Base-by-base conservation (phyloP, 176 grass and related monocot species). In the Pharus latifolius region DNA sequence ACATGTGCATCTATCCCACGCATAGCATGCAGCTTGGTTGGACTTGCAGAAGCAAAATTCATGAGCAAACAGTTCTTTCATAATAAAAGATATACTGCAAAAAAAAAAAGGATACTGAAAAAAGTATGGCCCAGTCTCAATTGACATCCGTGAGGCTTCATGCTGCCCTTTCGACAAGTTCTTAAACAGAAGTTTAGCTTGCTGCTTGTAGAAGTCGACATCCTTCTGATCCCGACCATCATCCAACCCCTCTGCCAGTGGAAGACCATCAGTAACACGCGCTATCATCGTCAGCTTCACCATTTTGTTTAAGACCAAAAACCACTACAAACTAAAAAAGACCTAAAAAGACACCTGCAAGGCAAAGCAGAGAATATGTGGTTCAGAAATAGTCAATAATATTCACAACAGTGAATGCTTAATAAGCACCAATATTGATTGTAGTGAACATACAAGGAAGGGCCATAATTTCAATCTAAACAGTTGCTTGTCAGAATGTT, bases 281-380 rank as follows among this genome's bases (percentile, higher is more conserved):
- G 95, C 90, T 88, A 99, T 94, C 95, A 94, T 91, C 34, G 95
- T 99, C 75, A 99, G 64, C 82, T 99, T 99, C 73, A 99, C 95
- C 90, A 94, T 99, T 80, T 85, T 82, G 31, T 19, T 18, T 63
- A 80, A 56, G 40, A 38, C 64, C 29, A 80, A 6, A 56, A 67
- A 75, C 55, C 17, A 49, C 80, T 30, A 73, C 2, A 60, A 48
- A 63, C 32, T 70, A 56, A 16, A 63, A 29, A 49, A 43, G 56
- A 64, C 7, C 38, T 26, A 80, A 16, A 75, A 15, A 32, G 3
- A 32, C 50, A 63, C 29, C 63, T 85, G 56, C 77, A 74, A 48
- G 0, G 17, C 2, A 50, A 26, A 63, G 11, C 44, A 84, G 0
- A 10, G 19, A 70, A 64, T 56, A n/a, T n/a, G 24, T 49, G 31